Percentiles rank a stretch among this genome's conserved stretches.
These are phyloP conservation scores for Physcomitrellopsis africana DNA, from an alignment of 225 moss, liverwort and hornwort genomes.

Conservation along the genomic window DNA sequence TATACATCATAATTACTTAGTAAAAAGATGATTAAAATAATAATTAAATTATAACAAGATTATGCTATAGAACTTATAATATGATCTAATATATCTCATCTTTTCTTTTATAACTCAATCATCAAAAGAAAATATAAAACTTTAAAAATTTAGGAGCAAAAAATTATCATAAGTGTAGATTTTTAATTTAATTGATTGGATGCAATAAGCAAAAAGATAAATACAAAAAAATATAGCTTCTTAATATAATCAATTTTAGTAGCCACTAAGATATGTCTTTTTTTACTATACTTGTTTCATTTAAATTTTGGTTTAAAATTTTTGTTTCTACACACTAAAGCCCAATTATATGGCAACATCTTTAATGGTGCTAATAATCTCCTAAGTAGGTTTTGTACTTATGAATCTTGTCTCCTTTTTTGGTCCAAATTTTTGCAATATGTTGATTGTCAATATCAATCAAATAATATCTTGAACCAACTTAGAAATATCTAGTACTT, in stretches of 20 bases:
- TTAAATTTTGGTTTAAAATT: conserved; percentile 69
- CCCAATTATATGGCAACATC: conserved; percentile 70
- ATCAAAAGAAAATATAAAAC: conserved; percentile 69
- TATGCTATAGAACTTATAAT: conserved; percentile 43
- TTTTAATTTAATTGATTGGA: not conserved
- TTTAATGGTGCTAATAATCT: conserved; percentile 67
- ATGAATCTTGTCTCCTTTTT: conserved; percentile 68
- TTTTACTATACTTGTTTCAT: conserved; percentile 61
- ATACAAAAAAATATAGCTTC: not conserved
- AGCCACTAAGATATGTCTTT: conserved; percentile 67
- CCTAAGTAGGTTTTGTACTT: conserved; percentile 59
- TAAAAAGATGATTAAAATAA: not conserved
- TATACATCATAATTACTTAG: not conserved
- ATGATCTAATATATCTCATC: conserved; percentile 68
- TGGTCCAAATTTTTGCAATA: no score
- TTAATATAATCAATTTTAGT: conserved; percentile 48
- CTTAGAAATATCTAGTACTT: no score
- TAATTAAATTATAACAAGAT: not conserved
- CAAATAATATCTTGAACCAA: no score
- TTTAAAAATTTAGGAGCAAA: conserved; percentile 56
- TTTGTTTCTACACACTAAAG: conserved; percentile 63
- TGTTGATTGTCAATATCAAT: no score
- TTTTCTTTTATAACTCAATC: conserved; percentile 63
- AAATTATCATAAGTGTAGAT: not conserved
- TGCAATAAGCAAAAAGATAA: not conserved